Base-by-base conservation (phyloP, 2,329 filamentous ascomycete genomes). In the Alternaria dauci region DNA sequence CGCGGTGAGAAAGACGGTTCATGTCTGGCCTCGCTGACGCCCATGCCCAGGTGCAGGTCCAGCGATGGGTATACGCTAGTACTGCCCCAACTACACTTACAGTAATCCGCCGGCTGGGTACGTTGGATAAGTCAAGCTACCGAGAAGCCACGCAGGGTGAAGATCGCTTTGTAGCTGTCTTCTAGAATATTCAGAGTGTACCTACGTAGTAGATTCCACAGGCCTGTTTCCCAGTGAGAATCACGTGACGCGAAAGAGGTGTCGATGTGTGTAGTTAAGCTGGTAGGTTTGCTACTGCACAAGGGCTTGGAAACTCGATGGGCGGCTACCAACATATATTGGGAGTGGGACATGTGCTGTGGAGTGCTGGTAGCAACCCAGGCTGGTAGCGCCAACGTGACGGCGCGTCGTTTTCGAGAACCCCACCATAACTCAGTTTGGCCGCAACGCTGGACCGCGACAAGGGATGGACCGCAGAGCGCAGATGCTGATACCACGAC, bases 381-480 rank as follows among this genome's bases (percentile, higher is more conserved):
- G 5, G 38, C 18, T 20, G 48, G 32, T 52, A 50, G 51, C 61
- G 51, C 18, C 56, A 60, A 64, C 65, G 65, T 67, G 65, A 54
- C 55, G 59, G 63, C 60, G 65, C 42, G 65, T 54, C 9, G 14
- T 32, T 51, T 53, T 58, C 46, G 55, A 63, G 60, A 52, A 53
- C 48, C 62, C 60, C 60, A 39, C 65, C 53, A 47, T 50, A 59
- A 48, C 20, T 23, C 20, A 23, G 20, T 48, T 58, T 28, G 38
- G 52, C 36, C 39, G 61, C 56, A 47, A 52, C 59, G 50, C 43
- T 38, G 41, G 32, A 34, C 34, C 48, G 25, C 43, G 46, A 43
- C 54, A 50, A 59, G 32, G n/a, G 34, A 60, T 66, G 52, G 44
- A 60, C 39, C 36, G 5, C 44, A 52, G 18, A 20, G 28, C 34